Evolutionary conservation across 768 basidiomycete species (phyloP), one percentile per base, ranked within the genome.

Genomic region (Gloeostereum incarnatum): DNA sequence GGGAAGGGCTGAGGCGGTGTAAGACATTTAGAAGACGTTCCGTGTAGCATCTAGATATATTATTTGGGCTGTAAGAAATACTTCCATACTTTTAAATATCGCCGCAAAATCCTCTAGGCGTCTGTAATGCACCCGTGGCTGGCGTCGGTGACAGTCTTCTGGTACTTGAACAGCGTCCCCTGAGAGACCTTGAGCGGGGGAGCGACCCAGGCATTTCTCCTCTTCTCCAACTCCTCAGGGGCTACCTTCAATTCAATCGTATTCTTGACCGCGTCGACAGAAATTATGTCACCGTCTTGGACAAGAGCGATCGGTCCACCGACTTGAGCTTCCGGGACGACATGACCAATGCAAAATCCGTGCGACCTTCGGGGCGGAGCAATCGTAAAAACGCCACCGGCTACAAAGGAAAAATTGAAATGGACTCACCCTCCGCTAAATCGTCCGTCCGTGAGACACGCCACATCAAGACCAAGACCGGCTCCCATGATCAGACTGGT

Each of bases 401-500:
- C 37, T 17, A 34, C 19, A 45, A 31, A 32, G 29, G 38, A 39
- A 39, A 45, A 32, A 31, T 16, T 23, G 10, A 17, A 41, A 23
- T 7, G 40, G 29, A 69, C 81, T 61, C 51, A 96, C 91, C 93
- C 93, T 66, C 93, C 93, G 56, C 87, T 90, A 69, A 99, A 99
- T 47, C 96, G 80, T 36, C 96, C 96, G 62, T 99, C 94, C 13
- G 96, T 99, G 47, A 99, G 61, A 59, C 90, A 97, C 26, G 94
- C 94, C 35, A 98, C 96, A 49, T 98, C 94, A 47, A 84, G 66
- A 8, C 96, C 96, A 8, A 98, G 71, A 8, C 96, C 96, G 9
- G 96, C 96, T 39, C 96, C 96, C 89, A 99, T 98, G 59, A 99
- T 92, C 53, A 98, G 58, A 65, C 88, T 89, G 22, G 94, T 98